Evolutionary conservation across 192 early-diverging fungal genomes (phyloP), one percentile per base, ranked within the genome.

Genomic region (Dissophora globulifera): DNA sequence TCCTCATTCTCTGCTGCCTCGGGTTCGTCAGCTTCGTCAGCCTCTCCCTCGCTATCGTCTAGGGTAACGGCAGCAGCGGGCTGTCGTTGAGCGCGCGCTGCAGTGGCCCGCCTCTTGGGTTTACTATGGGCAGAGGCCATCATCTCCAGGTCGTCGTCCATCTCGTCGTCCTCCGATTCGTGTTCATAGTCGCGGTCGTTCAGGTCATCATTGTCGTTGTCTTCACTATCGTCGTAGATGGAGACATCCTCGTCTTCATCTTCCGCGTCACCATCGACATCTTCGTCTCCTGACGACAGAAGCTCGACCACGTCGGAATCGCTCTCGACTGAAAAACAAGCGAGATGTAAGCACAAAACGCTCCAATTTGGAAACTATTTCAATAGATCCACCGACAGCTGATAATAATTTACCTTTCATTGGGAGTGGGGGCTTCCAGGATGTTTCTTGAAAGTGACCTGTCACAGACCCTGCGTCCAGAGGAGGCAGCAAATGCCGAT

Each of bases 401-500:
- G n/a, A n/a, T n/a, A n/a, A n/a, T n/a, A n/a, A n/a, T n/a, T n/a
- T n/a, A n/a, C n/a, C n/a, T n/a, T n/a, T n/a, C n/a, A n/a, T n/a
- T n/a, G n/a, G n/a, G n/a, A n/a, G n/a, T n/a, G n/a, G n/a, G n/a
- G n/a, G n/a, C n/a, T n/a, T n/a, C n/a, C n/a, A n/a, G n/a, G 16
- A 17, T 19, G 12, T 20, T 25, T 45, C 23, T 12, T 22, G 51
- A 4, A 38, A 5, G 20, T 42, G 7, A 41, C 7, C 13, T 13
- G 26, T 19, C 16, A 19, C 17, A 38, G 59, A 41, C 11, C 9
- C 2, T 5, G 29, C 57, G 47, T 59, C 27, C 41, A 19, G 16
- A 59, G 65, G 65, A 30, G 65, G 65, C 15, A 57, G 32, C 48
- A 67, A 41, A 43, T 58, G 50, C 30, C 55, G 65, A 41, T 67